A percentile compares a stretch with the other conserved stretches of the same genome.
Conservation (phyloP, 768 basidiomycete genomes). For the Pulveroboletus sp. region DNA sequence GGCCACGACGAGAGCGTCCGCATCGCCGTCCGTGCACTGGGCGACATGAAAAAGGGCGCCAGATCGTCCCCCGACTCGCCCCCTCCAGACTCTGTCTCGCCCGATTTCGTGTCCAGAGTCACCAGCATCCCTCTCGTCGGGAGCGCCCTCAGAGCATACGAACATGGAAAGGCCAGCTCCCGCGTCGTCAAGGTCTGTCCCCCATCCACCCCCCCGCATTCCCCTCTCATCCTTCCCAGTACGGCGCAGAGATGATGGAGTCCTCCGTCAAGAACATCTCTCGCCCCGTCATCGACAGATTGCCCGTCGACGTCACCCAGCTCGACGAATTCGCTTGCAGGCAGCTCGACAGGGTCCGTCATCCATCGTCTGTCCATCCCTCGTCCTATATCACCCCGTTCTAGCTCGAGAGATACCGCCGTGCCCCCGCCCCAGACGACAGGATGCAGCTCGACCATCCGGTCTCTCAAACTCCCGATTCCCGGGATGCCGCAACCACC, state of each 20-base stretch:
- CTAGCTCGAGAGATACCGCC: conserved; percentile 50
- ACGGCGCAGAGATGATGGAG: conserved; percentile 85
- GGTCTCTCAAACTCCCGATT: background rate
- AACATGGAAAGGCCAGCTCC: conserved; percentile 79
- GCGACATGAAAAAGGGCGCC: conserved; percentile 64
- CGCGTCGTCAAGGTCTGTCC: conserved; percentile 73
- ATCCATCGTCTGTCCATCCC: background rate
- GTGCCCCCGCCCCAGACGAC: conserved; percentile 34
- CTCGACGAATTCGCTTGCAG: conserved; percentile 87
- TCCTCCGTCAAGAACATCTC: conserved; percentile 78
- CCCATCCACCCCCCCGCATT: background rate
- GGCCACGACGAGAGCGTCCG: conserved; percentile 72
- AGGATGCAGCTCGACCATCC: conserved; percentile 25
- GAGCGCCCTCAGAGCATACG: conserved; percentile 69
- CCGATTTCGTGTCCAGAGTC: conserved; percentile 51
- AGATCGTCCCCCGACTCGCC: conserved; percentile 13
- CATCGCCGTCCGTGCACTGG: conserved; percentile 74
- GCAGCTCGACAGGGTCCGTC: conserved; percentile 74
- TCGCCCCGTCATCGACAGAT: conserved; percentile 72
- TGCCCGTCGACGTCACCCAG: conserved; percentile 69
- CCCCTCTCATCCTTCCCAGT: conserved; percentile 43
- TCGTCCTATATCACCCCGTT: background rate
- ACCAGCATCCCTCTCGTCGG: conserved; percentile 69
- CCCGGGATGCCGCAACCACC: background rate
- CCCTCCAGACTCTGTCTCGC: conserved; percentile 7